Percentiles rank a stretch among this genome's conserved stretches.
phyloP scores from a whole-genome alignment of 2,329 filamentous ascomycete genomes.

The Pezicula neosporulosa region DNA sequence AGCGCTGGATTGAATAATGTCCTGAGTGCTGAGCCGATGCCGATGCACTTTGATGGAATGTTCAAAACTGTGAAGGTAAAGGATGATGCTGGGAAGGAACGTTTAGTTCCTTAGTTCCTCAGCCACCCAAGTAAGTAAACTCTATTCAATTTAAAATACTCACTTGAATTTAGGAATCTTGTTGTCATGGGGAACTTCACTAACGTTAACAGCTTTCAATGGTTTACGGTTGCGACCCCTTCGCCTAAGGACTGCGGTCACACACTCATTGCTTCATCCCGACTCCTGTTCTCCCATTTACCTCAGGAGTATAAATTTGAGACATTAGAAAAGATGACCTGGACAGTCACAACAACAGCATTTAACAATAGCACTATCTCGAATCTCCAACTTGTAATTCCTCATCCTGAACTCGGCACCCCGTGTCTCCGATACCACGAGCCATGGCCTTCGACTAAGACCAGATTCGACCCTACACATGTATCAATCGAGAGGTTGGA shows the following conservation, averaged over 20 bases:
- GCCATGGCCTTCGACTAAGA: conserved; percentile 49
- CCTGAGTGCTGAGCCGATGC: conserved; percentile 50
- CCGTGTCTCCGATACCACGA: conserved; percentile 53
- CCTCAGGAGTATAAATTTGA: conserved; percentile 33
- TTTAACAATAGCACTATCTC: conserved; percentile 42
- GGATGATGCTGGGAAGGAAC: conserved; percentile 35
- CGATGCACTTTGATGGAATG: conserved; percentile 54
- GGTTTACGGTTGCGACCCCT: conserved; percentile 44
- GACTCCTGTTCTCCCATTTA: conserved; percentile 44
- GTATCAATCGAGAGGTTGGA: conserved; percentile 35
- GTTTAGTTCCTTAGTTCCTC: conserved; percentile 37
- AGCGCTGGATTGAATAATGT: conserved; percentile 47
- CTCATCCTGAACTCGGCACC: conserved; percentile 40
- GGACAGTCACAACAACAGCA: conserved; percentile 44
- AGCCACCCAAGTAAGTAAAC: conserved; percentile 37
- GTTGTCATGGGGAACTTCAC: neutral
- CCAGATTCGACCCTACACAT: conserved; percentile 43
- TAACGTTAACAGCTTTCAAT: conserved; percentile 40
- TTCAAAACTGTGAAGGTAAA: conserved; percentile 47
- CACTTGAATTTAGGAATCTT: too few relatives aligned
- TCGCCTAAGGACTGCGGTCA: conserved; percentile 48
- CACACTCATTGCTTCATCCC: conserved; percentile 51
- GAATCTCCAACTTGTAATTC: conserved; percentile 39
- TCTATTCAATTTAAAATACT: too few relatives aligned
- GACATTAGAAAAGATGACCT: conserved; percentile 27